Conservation (phyloP, 2,329 filamentous ascomycete genomes). For the Pseudogymnoascus destructans region DNA sequence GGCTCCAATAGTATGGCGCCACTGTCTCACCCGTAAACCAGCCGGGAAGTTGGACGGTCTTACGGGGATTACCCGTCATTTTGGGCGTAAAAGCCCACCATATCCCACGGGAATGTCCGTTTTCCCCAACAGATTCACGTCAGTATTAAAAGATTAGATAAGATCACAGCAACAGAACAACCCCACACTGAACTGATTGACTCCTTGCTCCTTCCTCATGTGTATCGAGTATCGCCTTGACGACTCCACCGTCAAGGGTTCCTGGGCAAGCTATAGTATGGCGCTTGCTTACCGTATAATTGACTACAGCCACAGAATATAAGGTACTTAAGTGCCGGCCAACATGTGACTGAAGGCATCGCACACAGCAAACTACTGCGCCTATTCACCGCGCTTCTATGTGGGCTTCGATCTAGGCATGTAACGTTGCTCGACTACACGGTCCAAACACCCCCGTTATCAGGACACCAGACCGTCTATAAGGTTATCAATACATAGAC, state of each 20-base stretch:
- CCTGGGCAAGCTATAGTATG: background rate
- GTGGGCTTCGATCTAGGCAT: background rate
- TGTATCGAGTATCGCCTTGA: background rate
- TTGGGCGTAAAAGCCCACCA: no score
- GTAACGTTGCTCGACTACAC: background rate
- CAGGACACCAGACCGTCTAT: background rate
- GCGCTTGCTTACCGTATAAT: conserved; percentile 1
- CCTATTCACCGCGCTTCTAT: background rate
- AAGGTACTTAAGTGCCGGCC: background rate
- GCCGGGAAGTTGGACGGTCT: no score
- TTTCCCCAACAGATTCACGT: no score
- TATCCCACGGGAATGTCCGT: no score
- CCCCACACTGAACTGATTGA: background rate
- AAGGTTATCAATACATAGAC: background rate
- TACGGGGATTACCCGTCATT: no score
- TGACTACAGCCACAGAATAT: background rate
- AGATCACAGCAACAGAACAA: background rate
- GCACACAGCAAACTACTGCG: background rate
- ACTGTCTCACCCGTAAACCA: no score
- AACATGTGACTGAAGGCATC: background rate
- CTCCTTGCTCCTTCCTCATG: background rate
- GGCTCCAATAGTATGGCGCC: no score
- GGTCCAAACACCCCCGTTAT: background rate
- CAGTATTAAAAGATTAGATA: background rate
- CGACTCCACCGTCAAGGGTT: background rate